Evolutionary conservation across 768 basidiomycete genomes (phyloP), one percentile per base, ranked within the genome.

Genomic region (Lyophyllum shimeji): DNA sequence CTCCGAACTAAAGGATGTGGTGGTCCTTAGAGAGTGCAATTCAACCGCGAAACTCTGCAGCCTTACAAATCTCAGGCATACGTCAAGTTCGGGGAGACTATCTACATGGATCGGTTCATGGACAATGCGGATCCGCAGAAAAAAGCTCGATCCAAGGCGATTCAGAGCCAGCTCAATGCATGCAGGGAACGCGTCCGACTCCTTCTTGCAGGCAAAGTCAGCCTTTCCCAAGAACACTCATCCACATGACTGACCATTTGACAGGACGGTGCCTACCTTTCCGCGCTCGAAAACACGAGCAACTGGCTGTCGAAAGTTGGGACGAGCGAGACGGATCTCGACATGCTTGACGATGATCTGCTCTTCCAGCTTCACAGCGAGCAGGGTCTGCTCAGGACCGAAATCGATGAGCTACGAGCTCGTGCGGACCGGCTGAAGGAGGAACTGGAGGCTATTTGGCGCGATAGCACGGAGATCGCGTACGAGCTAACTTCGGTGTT

Each of bases 11-110:
- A 46, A 46, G n/a, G 17, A 50, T 57, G 50, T 40, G 61, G 58
- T 50, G 59, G 46, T 46, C 50, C 49, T 21, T 62, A 95, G 93
- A 78, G 95, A 55, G 95, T 94, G 3, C 94, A 96, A 79, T 98
- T 94, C 75, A 93, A 98, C 67, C 84, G 93, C 8, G 89, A 93
- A 61, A 93, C 90, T 0, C 79, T 93, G 53, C 90, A 95, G 60
- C 87, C 94, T 15, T 94, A 91, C 77, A 99, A 99, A 71, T 94
- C 92, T 5, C 96, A 99, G 66, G 94, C 93, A 3, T 96, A 94
- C 69, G 88, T 99, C 60, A 90, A 87, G 64, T 97, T 96, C 66
- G 85, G 80, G 17, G 90, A 95, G 70, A 89, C 84, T 9, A 78
- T 99, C 13, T 87, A 83, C 65, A 85, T 98, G 83, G 95, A 97